Percentiles rank a stretch among this genome's conserved stretches.
phyloP scores from a whole-genome alignment of 208 protist genomes.

The Wallacemonas sp. region DNA sequence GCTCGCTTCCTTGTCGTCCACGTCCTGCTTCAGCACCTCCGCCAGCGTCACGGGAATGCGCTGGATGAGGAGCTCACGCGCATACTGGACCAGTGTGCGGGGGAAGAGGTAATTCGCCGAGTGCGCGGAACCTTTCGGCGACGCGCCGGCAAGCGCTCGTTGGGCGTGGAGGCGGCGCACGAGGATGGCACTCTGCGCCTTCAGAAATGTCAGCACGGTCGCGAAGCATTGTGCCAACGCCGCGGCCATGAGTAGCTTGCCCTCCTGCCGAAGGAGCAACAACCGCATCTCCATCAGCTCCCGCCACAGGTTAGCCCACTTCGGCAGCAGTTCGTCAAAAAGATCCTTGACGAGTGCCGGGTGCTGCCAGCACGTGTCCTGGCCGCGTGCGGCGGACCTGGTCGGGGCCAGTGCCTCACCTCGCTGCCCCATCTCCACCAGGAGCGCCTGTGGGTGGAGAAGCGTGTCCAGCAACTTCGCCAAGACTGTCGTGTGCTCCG shows the following conservation, averaged over 20 bases:
- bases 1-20: neutral
- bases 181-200: slow-evolving; percentile 13
- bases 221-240: slow-evolving; percentile 49
- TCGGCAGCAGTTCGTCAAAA: slow-evolving; percentile 45
- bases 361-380: slow-evolving; percentile 18
- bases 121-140: neutral
- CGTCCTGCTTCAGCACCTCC: slow-evolving; percentile 34
- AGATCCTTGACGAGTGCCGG: slow-evolving; percentile 34
- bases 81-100: slow-evolving; percentile 12
- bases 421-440: neutral
- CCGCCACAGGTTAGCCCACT: slow-evolving; percentile 65
- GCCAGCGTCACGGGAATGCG: slow-evolving; percentile 67
- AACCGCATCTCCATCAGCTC: slow-evolving; percentile 74
- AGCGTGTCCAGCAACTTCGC: slow-evolving; percentile 35
- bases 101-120: neutral
- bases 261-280: slow-evolving; percentile 47
- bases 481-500: slow-evolving; percentile 42
- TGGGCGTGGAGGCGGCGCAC: neutral
- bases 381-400: too few species aligned
- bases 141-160: neutral
- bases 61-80: slow-evolving; percentile 53
- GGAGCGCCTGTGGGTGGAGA: slow-evolving; percentile 5
- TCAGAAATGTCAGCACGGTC: slow-evolving; percentile 41
- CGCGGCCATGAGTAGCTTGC: slow-evolving; percentile 41
- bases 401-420: too few species aligned